Evolutionary conservation across 2,329 filamentous ascomycete genomes (phyloP), one percentile per base, ranked within the genome.

Genomic region (Xylaria hypoxylon): DNA sequence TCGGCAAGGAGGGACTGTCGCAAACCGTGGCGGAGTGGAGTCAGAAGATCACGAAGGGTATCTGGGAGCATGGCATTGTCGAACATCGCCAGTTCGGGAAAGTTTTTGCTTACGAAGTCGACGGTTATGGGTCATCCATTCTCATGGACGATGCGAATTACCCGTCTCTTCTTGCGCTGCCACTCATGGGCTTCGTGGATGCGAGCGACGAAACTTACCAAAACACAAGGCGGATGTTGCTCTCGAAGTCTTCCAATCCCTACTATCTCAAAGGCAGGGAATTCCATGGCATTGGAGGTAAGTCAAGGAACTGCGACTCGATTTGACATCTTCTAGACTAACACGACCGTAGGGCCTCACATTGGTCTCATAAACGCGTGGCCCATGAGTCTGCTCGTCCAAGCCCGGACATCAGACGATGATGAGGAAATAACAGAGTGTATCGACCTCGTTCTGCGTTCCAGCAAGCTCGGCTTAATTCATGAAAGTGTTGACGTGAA

Each of bases 401-500:
- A 97, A 79, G 93, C 93, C 2, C 93, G 96, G 86, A 99, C 96
- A 0, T 91, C 90, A 5, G 86, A 95, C 57, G 85, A 94, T 64
- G 94, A 97, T 67, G 83, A 85, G 0, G 96, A 99, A 81, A 98
- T 99, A 70, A 82, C 80, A 67, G 84, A 87, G 55, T 92, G 91
- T 68, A 79, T 99, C 28, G 82, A 88, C 7, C 78, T 90, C 35
- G 96, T 99, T 44, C 88, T 96, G 66, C 85, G 88, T 67, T 91
- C 91, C 1, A 92, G 91, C 68, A 85, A 84, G 59, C 84, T 96
- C 10, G 96, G 96, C 0, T 81, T 99, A 55, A 85, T 99, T 1
- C 95, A 99, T 75, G 96, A 99, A 81, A 97, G 92, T 73, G 89
- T 99, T 45, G 89, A 97, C 74, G 95, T 98, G 5, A 89, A 95